Evolutionary conservation across 495 filamentous ascomycete species (phyloP).

Genomic region (Podospora pseudoanserina): DNA sequence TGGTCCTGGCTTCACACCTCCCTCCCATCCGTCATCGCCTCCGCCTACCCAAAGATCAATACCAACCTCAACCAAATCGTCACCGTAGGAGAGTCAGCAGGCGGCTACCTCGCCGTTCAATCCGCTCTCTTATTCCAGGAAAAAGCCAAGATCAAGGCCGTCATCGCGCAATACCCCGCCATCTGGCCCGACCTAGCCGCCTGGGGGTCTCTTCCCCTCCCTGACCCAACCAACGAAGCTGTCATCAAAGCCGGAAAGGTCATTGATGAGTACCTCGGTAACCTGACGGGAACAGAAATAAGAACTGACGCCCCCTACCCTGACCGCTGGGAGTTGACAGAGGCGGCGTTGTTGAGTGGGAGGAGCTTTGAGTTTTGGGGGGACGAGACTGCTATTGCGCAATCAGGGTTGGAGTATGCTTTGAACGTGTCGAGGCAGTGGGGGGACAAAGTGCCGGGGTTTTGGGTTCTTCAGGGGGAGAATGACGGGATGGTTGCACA

Average conservation of each 20-base stretch:
- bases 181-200: slow-evolving; percentile 16
- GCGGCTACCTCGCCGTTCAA: slow-evolving; percentile 39
- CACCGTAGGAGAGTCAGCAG: slow-evolving; percentile 34
- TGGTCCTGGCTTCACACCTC: slow-evolving; percentile 45
- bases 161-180: slow-evolving; percentile 18
- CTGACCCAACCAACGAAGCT: neutral
- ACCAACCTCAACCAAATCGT: slow-evolving; percentile 14
- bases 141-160: slow-evolving; percentile 13
- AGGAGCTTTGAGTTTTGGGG: slow-evolving; percentile 14
- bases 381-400: neutral
- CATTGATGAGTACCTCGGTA: slow-evolving; percentile 13
- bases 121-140: slow-evolving; percentile 25
- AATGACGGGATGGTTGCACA: slow-evolving; percentile 16
- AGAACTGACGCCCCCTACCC: slow-evolving; percentile 12
- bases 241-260: slow-evolving; percentile 1
- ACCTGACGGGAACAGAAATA: slow-evolving; percentile 1
- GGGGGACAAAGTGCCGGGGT: slow-evolving; percentile 10
- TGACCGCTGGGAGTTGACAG: slow-evolving; percentile 1
- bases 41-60: neutral
- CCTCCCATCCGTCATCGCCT: slow-evolving; percentile 2
- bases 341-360: slow-evolving; percentile 9
- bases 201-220: slow-evolving; percentile 3
- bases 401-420: slow-evolving; percentile 15
- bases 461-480: slow-evolving; percentile 25
- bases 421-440: neutral